Conservation (phyloP, 169 alveolate species). For the Perkinsus marinus region DNA sequence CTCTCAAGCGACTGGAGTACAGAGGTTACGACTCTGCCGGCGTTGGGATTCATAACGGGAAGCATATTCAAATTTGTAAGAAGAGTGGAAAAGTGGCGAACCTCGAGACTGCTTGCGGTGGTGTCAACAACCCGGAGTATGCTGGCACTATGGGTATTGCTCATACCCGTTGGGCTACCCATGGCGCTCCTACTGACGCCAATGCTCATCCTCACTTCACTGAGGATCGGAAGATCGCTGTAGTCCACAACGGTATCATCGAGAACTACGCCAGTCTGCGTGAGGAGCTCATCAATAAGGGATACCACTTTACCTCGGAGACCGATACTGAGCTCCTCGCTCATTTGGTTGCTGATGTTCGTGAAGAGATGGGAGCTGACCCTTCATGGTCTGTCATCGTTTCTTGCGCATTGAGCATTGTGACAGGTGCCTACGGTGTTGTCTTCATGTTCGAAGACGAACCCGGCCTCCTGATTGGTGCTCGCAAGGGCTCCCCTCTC, state of each 20-base stretch:
- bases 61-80: background rate
- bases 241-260: slow-evolving; percentile 91
- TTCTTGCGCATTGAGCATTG: background rate
- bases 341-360: slow-evolving; percentile 63
- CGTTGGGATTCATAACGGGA: background rate
- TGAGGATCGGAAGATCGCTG: slow-evolving; percentile 60
- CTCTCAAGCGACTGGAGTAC: slow-evolving; percentile 1
- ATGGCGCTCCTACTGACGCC: slow-evolving; percentile 85
- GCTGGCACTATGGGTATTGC: slow-evolving; percentile 76
- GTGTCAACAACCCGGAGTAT: slow-evolving; percentile 23
- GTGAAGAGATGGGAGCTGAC: background rate
- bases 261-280: slow-evolving; percentile 61
- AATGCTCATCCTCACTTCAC: slow-evolving; percentile 97
- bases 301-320: slow-evolving; percentile 56
- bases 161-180: slow-evolving; percentile 98
- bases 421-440: slow-evolving; percentile 87
- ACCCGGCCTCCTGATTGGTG: slow-evolving; percentile 71
- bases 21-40: slow-evolving; percentile 11
- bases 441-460: slow-evolving; percentile 65
- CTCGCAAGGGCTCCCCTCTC: slow-evolving; percentile 82
- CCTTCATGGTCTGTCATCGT: background rate
- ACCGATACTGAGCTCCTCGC: slow-evolving; percentile 95
- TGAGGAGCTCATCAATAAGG: slow-evolving; percentile 41
- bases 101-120: background rate
- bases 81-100: background rate